Percentiles rank a stretch among this genome's conserved stretches.
Evolutionary conservation across 1,284 basidiomycete genomes (phyloP).

Genomic region (Austropuccinia psidii): DNA sequence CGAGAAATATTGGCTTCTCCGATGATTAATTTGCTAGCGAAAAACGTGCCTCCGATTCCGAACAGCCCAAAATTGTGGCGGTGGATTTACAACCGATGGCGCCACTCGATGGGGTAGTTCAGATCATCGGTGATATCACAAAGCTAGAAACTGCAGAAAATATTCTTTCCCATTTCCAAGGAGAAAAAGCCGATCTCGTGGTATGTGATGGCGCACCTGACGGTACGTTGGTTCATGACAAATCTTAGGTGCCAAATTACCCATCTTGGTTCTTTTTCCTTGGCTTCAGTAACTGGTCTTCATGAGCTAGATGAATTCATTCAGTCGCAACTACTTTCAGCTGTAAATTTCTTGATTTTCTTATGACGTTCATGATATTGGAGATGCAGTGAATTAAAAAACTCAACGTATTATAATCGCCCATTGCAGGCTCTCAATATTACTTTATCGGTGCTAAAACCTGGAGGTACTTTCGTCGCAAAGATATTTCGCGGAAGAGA

Average conservation of each 20-base stretch:
- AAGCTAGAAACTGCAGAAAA: slow-evolving; percentile 52
- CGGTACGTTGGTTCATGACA: slow-evolving; percentile 43
- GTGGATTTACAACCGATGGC: slow-evolving; percentile 58
- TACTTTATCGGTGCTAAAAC: slow-evolving; percentile 53
- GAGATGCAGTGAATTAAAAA: too few relatives aligned
- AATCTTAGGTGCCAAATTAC: neutral
- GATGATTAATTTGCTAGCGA: neutral
- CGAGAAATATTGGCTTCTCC: too few relatives aligned
- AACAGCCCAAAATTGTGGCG: slow-evolving; percentile 51
- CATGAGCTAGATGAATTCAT: slow-evolving; percentile 57
- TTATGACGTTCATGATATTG: neutral
- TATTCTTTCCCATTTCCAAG: slow-evolving; percentile 52
- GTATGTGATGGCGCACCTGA: slow-evolving; percentile 58
- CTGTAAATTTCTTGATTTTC: slow-evolving; percentile 46
- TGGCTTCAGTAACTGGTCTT: slow-evolving; percentile 52
- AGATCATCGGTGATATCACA: slow-evolving; percentile 56
- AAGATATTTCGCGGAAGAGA: slow-evolving; percentile 55
- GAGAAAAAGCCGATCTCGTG: slow-evolving; percentile 53
- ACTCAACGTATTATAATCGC: too few relatives aligned
- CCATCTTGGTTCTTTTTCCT: neutral
- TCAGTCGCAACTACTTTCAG: slow-evolving; percentile 55
- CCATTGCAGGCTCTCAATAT: slow-evolving; percentile 52
- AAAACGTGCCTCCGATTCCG: neutral
- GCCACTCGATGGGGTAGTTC: slow-evolving; percentile 53
- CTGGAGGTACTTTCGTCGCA: slow-evolving; percentile 54